Evolutionary conservation across 768 basidiomycete species (phyloP).

Genomic region (Lanmaoa pseudosensibilis): DNA sequence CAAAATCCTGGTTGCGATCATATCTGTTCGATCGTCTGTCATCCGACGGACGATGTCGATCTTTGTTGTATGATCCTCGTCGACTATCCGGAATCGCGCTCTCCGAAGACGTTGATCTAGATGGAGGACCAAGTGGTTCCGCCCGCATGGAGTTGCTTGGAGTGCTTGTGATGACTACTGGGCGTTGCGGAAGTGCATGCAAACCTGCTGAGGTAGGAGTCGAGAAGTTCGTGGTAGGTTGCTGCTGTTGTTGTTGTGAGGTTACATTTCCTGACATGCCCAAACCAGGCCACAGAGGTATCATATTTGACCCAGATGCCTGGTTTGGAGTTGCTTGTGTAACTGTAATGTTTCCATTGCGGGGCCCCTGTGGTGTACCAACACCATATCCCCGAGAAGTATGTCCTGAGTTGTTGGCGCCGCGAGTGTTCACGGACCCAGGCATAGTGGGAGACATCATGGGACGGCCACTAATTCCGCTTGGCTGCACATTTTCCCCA

Average conservation of each 20-base stretch:
- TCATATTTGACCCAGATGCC: neutral
- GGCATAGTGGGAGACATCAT: neutral
- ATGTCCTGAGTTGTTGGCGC: neutral
- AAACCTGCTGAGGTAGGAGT: neutral
- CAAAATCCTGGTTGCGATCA: conserved; percentile 10
- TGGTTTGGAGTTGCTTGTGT: conserved; percentile 6
- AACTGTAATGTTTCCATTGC: neutral
- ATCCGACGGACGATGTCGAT: conserved; percentile 18
- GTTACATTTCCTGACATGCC: conserved; percentile 2
- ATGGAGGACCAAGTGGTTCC: conserved; percentile 16
- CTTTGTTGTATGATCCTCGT: conserved; percentile 17
- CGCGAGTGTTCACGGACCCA: neutral
- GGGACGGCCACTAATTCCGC: neutral
- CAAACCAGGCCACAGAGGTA: conserved; percentile 1
- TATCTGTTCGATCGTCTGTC: conserved; percentile 14
- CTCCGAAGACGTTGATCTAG: conserved; percentile 20
- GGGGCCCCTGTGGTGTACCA: neutral
- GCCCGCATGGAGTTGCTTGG: conserved; percentile 17
- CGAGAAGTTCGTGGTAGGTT: neutral
- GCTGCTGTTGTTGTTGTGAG: conserved; percentile 1
- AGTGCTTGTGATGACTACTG: neutral
- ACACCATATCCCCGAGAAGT: conserved; percentile 9
- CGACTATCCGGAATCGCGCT: conserved; percentile 17
- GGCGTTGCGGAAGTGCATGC: conserved; percentile 23
- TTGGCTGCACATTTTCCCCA: neutral